A percentile compares a stretch with the other conserved stretches of the same genome.
These are phyloP conservation scores for Triticum monococcum DNA, from an alignment of 176 grass and related monocot genomes.

Conservation along the genomic window DNA sequence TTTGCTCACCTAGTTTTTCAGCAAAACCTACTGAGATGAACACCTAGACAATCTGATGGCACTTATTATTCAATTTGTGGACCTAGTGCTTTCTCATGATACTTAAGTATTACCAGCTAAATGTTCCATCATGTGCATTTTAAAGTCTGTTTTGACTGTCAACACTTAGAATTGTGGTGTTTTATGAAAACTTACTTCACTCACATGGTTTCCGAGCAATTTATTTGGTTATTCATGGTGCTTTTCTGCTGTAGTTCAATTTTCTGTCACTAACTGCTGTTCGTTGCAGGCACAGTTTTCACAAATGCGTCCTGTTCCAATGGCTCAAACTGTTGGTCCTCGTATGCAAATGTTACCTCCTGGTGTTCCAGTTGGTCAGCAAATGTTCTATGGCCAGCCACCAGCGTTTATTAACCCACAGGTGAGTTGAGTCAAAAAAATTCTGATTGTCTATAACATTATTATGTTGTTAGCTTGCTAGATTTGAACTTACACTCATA, in stretches of 20 bases:
- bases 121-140: background rate
- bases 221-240: background rate
- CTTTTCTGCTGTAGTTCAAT: background rate
- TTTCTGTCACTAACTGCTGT: background rate
- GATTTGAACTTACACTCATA: background rate
- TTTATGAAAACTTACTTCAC: background rate
- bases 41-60: background rate
- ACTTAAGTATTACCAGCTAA: background rate
- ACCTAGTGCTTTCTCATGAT: background rate
- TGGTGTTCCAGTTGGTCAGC: slow-evolving; percentile 77
- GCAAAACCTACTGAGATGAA: background rate
- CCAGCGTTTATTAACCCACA: slow-evolving; percentile 79
- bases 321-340: slow-evolving; percentile 68
- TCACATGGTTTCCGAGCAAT: background rate
- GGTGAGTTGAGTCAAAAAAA: slow-evolving; percentile 28
- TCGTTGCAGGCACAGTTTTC: slow-evolving; percentile 75
- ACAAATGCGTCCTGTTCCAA: slow-evolving; percentile 69
- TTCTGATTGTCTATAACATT: too few species aligned
- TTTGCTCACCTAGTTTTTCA: background rate
- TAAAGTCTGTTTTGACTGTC: background rate
- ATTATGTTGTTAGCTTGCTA: background rate
- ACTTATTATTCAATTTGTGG: background rate
- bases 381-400: slow-evolving; percentile 90
- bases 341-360: slow-evolving; percentile 84
- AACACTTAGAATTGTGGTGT: background rate